phyloP scores from a whole-genome alignment of 108 stramenopile species.

The Nitzschia sp. region DNA sequence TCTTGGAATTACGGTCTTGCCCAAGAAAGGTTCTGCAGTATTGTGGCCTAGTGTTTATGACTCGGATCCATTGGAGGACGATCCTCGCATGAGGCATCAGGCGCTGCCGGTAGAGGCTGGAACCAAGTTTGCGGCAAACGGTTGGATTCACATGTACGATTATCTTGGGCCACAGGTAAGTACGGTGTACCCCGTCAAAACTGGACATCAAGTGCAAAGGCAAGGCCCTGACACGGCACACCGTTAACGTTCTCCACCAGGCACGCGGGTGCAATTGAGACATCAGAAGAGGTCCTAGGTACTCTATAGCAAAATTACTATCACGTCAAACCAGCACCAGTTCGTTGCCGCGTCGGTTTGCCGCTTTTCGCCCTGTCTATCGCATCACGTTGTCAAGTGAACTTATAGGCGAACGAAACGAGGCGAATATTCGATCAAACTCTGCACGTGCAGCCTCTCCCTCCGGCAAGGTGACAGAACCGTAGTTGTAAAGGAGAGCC shows the following conservation, averaged over 20 bases:
- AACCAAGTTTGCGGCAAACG: conserved; percentile 85
- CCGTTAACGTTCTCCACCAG: too few species aligned
- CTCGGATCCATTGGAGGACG: conserved; percentile 52
- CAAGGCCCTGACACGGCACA: too few species aligned
- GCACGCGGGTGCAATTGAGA: conserved; percentile 6
- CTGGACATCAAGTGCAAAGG: too few species aligned
- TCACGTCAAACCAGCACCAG: too few species aligned
- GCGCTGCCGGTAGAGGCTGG: conserved; percentile 82
- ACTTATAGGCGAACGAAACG: neutral
- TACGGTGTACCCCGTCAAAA: too few species aligned
- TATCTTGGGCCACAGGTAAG: conserved; percentile 43
- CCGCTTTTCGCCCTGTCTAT: too few species aligned
- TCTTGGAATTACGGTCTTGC: conserved; percentile 60
- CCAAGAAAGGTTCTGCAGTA: conserved; percentile 78
- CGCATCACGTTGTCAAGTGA: conserved; percentile 7
- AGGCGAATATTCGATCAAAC: conserved; percentile 21
- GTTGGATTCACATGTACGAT: conserved; percentile 85
- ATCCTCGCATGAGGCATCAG: conserved; percentile 75
- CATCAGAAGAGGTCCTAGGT: too few species aligned
- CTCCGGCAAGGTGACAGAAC: conserved; percentile 63
- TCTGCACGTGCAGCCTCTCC: conserved; percentile 50
- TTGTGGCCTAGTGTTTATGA: conserved; percentile 84
- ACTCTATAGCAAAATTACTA: too few species aligned
- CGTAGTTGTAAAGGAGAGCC: conserved; percentile 78
- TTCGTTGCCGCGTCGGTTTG: too few species aligned